Conservation (phyloP, 345 rosid genomes). For the Lumnitzera littorea region DNA sequence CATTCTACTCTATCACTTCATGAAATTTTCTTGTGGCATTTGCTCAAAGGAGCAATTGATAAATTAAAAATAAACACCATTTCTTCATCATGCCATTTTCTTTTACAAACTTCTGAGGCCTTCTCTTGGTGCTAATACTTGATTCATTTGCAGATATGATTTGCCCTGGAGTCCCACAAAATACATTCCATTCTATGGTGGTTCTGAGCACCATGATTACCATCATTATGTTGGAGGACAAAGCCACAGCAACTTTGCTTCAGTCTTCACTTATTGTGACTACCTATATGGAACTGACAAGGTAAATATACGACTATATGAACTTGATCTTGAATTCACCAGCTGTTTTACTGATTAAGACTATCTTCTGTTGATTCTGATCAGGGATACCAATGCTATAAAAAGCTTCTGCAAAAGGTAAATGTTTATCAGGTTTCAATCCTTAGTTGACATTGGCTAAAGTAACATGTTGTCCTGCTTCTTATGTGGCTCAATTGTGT, state of each 20-base stretch:
- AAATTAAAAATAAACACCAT: no score
- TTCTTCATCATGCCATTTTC: no score
- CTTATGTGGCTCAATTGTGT: no score
- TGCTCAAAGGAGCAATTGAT: no score
- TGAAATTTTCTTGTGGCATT: no score
- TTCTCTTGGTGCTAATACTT: background rate
- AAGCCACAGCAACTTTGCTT: conserved; percentile 98
- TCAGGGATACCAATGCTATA: conserved; percentile 89
- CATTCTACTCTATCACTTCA: no score
- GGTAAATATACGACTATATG: conserved; percentile 25
- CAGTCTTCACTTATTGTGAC: conserved; percentile 96
- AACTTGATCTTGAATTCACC: background rate
- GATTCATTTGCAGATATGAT: conserved; percentile 48
- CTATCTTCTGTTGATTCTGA: conserved; percentile 5
- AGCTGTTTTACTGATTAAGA: background rate
- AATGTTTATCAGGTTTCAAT: background rate
- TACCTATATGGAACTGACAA: conserved; percentile 89
- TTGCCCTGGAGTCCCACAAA: conserved; percentile 87
- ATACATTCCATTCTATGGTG: conserved; percentile 93
- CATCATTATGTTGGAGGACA: conserved; percentile 99
- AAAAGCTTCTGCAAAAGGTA: conserved; percentile 74
- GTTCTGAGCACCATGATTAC: conserved; percentile 95
- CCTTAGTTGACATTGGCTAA: background rate
- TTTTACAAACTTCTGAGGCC: conserved; percentile 1
- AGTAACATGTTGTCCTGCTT: conserved; percentile 5